A percentile compares a stretch with the other conserved stretches of the same genome.
phyloP scores from a whole-genome alignment of 2,329 filamentous ascomycete species.

The Diaporthe sp. region DNA sequence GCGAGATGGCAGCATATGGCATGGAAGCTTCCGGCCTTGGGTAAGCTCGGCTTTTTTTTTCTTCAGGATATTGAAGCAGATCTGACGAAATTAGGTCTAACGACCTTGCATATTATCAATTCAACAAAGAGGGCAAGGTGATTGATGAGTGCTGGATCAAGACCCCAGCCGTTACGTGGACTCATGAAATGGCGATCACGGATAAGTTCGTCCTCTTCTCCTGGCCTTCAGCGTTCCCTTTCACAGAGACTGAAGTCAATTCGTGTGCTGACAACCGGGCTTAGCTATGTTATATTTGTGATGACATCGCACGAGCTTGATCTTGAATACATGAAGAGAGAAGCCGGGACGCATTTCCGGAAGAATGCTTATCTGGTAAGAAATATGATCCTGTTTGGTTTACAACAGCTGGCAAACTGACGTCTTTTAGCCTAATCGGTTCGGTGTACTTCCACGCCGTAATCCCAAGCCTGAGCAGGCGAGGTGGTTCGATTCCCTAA shows the following conservation, averaged over 20 bases:
- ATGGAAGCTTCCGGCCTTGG: not conserved
- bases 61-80: no score
- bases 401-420: not conserved
- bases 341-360: not conserved
- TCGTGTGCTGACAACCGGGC: not conserved
- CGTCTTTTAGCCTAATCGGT: not conserved
- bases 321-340: not conserved
- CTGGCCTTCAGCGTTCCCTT: no score
- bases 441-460: not conserved
- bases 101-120: not conserved
- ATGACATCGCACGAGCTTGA: not conserved
- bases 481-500: not conserved
- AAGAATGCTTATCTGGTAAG: not conserved
- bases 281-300: not conserved
- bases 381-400: no score
- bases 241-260: not conserved
- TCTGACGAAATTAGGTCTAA: not conserved
- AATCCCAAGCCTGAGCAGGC: conserved; percentile 1
- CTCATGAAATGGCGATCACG: not conserved
- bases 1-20: not conserved
- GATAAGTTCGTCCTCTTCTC: not conserved
- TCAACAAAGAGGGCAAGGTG: not conserved
- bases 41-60: not conserved
- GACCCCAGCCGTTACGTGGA: not conserved
- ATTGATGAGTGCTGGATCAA: conserved; percentile 4